Percentiles rank a stretch among this genome's conserved stretches.
Evolutionary conservation across 2,329 filamentous ascomycete species (phyloP).

Genomic region (Aspergillus puulaauensis): DNA sequence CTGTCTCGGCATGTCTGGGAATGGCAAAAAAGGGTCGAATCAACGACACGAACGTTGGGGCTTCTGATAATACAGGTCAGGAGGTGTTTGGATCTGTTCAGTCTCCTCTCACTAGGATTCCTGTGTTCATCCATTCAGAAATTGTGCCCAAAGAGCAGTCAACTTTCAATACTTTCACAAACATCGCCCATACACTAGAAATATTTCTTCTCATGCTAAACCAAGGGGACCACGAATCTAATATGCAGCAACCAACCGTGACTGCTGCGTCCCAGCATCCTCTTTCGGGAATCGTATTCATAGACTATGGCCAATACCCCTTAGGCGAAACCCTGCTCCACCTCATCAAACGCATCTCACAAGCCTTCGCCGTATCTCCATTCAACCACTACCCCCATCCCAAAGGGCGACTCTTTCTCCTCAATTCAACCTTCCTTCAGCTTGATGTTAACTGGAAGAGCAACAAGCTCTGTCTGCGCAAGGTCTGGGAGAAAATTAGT

Average conservation of each 20-base stretch:
- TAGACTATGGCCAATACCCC: constrained; percentile 19
- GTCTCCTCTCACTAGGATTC: constrained; percentile 28
- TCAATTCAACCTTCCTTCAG: constrained; percentile 26
- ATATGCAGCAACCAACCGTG: not conserved
- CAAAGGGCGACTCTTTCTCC: constrained; percentile 34
- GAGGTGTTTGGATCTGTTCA: not conserved
- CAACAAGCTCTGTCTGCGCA: constrained; percentile 22
- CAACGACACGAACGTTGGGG: not conserved
- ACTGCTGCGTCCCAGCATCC: not conserved
- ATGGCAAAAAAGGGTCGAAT: not conserved
- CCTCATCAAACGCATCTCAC: constrained; percentile 19
- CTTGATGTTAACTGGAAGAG: constrained; percentile 15
- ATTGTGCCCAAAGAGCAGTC: not conserved
- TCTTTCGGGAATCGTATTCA: constrained; percentile 29
- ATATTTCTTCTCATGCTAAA: constrained; percentile 2
- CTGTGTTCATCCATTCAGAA: constrained; percentile 22
- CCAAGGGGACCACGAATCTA: not conserved
- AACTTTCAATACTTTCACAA: not conserved
- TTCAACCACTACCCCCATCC: constrained; percentile 7
- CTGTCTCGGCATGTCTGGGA: not conserved
- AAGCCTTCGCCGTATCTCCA: constrained; percentile 2
- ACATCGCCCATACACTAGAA: not conserved
- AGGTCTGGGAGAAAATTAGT: constrained; percentile 30
- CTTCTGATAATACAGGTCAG: not conserved
- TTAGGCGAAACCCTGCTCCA: constrained; percentile 26